phyloP scores from a whole-genome alignment of 2,329 filamentous ascomycete genomes.

The Trichoderma koningii region DNA sequence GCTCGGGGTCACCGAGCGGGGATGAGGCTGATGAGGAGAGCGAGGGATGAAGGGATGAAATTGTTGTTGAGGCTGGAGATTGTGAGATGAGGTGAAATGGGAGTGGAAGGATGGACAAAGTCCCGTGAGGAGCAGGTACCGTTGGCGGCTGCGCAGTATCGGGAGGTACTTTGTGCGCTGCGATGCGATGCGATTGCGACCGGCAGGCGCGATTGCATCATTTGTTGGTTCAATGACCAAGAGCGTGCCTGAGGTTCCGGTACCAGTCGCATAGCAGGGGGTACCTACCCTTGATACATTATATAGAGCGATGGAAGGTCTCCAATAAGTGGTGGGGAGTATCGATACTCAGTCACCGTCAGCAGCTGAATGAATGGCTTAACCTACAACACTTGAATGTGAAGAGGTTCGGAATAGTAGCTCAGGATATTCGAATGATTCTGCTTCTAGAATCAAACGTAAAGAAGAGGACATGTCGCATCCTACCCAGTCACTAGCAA shows the following conservation, averaged over 20 bases:
- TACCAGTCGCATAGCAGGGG: neutral
- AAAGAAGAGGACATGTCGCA: no score
- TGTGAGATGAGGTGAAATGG: neutral
- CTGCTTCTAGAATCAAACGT: no score
- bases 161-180: slow-evolving; percentile 16
- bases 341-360: no score
- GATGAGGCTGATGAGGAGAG: neutral
- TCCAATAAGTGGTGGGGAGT: no score
- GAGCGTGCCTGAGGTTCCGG: neutral
- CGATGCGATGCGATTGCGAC: slow-evolving; percentile 8
- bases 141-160: neutral
- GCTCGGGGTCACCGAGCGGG: neutral
- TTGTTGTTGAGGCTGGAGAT: neutral
- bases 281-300: no score
- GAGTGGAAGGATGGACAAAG: neutral
- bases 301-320: no score
- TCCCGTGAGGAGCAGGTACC: slow-evolving; percentile 1
- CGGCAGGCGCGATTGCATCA: slow-evolving; percentile 22
- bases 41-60: neutral
- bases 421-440: no score
- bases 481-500: no score
- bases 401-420: no score
- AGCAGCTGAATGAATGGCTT: no score
- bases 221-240: slow-evolving; percentile 4
- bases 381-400: no score